Evolutionary conservation across 2,329 filamentous ascomycete species (phyloP), one percentile per base, ranked within the genome.

Genomic region (Ascochyta fabae): DNA sequence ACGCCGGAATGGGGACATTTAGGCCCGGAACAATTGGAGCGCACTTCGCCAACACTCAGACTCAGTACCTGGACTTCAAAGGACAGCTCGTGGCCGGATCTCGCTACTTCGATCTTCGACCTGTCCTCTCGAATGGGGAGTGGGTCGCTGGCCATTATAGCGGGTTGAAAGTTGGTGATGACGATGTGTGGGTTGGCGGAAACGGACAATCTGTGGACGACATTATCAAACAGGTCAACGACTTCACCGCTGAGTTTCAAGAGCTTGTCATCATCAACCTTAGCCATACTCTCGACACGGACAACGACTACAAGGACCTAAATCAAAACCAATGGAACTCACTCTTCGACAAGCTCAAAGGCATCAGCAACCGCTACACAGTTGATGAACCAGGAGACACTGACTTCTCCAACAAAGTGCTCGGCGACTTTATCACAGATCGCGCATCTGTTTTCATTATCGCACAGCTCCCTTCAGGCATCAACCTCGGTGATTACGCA

Each of bases 181-280:
- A 72, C 4, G 63, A 75, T 3, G 46, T 72, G 10, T 77, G 76
- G 66, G 60, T 81, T 3, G 80, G 80, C 15, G 79, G 78, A 36
- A 77, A 78, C n/a, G 80, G 81, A 2, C 75, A 80, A 61, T 70
- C 72, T 3, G 69, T 83, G 1, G 65, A 74, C 19, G 75, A 79
- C 3, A 74, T 82, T 15, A 73, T 82, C 52, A 64, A 58, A 27
- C 74, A 80, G 34, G 68, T 83, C 57, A 82, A 81, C 63, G 66
- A 70, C 19, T 83, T 83, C 58, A 81, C 78, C 1, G 55, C 66
- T 6, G 68, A 79, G 19, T 77, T 78, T 58, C 62, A 77, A 10
- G 80, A 83, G 57, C 69, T 82, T 46, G 69, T 83, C 47, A 77
- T 83, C 53, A 72, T 82, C 48, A 75, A 78, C 31, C 66, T 83